phyloP scores from a whole-genome alignment of 371 early-diverging fungal species.

The Ecytonucleospora hepatopenaei region DNA sequence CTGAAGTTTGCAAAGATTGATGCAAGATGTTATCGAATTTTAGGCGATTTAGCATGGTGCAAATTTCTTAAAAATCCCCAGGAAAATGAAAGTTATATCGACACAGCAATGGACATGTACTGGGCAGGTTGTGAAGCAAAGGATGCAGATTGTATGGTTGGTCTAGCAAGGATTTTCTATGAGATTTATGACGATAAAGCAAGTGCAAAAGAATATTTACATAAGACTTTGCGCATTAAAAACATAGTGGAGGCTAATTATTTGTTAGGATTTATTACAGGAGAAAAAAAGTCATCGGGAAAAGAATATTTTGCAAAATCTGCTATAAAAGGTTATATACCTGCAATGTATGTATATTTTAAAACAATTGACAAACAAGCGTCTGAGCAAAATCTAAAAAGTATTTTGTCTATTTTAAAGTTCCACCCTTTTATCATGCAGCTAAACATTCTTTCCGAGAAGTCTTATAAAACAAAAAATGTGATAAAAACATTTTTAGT shows the following conservation, averaged over 20 bases:
- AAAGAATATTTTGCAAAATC: conserved; percentile 39
- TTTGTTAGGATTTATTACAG: background rate
- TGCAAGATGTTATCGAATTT: conserved; percentile 38
- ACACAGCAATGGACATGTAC: conserved; percentile 53
- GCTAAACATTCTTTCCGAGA: conserved; percentile 29
- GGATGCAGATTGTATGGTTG: conserved; percentile 46
- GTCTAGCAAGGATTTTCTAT: conserved; percentile 46
- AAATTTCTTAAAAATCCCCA: conserved; percentile 19
- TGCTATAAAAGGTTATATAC: conserved; percentile 50
- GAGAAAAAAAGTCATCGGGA: background rate
- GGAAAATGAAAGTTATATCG: conserved; percentile 37
- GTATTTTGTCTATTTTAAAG: conserved; percentile 21
- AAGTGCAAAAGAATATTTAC: conserved; percentile 39
- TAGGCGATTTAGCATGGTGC: conserved; percentile 55
- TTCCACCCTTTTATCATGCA: conserved; percentile 31
- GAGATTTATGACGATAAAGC: conserved; percentile 26
- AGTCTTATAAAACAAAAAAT: conserved; percentile 22
- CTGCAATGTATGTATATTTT: conserved; percentile 53
- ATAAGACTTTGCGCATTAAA: conserved; percentile 26
- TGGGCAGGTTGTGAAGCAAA: conserved; percentile 30
- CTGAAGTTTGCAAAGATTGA: conserved; percentile 15
- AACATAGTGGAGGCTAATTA: conserved; percentile 16
- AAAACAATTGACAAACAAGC: conserved; percentile 13
- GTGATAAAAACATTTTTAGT: conserved; percentile 29
- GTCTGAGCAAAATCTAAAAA: conserved; percentile 1